A percentile compares a stretch with the other conserved stretches of the same genome.
phyloP scores from a whole-genome alignment of 1,284 basidiomycete species.

The Stygiomarasmius scandens region DNA sequence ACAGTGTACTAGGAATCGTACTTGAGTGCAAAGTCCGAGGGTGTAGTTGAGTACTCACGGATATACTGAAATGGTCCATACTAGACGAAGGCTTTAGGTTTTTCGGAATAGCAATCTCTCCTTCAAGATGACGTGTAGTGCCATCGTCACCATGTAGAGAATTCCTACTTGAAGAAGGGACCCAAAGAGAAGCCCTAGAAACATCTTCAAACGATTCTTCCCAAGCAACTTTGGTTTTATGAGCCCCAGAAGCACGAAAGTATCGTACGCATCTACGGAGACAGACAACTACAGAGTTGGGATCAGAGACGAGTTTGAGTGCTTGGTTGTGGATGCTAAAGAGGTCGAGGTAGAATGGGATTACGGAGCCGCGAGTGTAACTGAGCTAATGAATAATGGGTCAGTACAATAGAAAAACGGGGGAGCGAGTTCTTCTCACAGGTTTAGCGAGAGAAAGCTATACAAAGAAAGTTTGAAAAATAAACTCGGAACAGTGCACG shows the following conservation, averaged over 20 bases:
- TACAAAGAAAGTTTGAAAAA: conserved; percentile 1
- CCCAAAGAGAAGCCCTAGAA: conserved; percentile 49
- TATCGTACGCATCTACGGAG: conserved; percentile 48
- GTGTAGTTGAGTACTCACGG: conserved; percentile 31
- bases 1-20: background rate
- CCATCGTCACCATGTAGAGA: conserved; percentile 21
- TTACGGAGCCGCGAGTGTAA: conserved; percentile 49
- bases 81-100: conserved; percentile 50
- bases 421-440: conserved; percentile 29
- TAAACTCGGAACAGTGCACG: conserved; percentile 17
- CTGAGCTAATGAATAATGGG: conserved; percentile 36
- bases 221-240: conserved; percentile 38
- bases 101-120: conserved; percentile 51
- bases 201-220: conserved; percentile 43
- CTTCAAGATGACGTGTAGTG: conserved; percentile 37
- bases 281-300: conserved; percentile 41
- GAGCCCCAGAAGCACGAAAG: conserved; percentile 36
- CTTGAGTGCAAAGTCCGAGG: background rate
- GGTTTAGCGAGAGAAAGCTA: conserved; percentile 48
- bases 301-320: conserved; percentile 45
- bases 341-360: conserved; percentile 47
- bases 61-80: conserved; percentile 51
- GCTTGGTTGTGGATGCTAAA: conserved; percentile 39
- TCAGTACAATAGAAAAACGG: background rate
- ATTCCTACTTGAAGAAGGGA: conserved; percentile 20